phyloP scores from a whole-genome alignment of 768 basidiomycete genomes.

The Amanita phalloides region DNA sequence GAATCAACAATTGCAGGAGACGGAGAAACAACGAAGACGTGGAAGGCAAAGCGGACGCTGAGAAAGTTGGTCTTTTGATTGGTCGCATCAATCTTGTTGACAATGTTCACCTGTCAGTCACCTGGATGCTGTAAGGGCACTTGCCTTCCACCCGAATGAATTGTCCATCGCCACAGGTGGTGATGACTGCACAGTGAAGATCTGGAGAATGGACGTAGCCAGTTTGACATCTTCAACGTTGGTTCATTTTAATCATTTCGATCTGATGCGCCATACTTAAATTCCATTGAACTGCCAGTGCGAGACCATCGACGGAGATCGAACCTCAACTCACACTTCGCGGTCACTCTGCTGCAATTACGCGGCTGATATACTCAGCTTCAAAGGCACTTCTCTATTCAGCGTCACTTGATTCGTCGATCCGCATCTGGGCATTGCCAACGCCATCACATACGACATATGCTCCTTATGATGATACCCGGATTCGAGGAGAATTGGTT shows the following conservation, averaged over 20 bases:
- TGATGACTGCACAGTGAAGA: conserved; percentile 92
- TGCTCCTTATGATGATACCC: conserved; percentile 77
- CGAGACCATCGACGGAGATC: conserved; percentile 70
- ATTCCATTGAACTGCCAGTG: conserved; percentile 24
- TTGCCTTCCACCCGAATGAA: conserved; percentile 84
- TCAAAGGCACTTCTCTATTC: conserved; percentile 76
- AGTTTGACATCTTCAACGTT: conserved; percentile 69
- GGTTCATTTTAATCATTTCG: conserved; percentile 21
- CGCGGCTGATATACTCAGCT: conserved; percentile 72
- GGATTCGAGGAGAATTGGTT: conserved; percentile 68
- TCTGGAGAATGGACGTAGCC: conserved; percentile 84
- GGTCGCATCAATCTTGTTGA: conserved; percentile 8
- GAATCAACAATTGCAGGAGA: conserved; percentile 56
- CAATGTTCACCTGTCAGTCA: conserved; percentile 44
- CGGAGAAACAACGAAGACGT: conserved; percentile 61
- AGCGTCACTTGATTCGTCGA: conserved; percentile 87
- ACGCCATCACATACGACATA: conserved; percentile 75
- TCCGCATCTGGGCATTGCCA: conserved; percentile 86
- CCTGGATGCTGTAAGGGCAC: conserved; percentile 82
- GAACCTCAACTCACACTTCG: conserved; percentile 92
- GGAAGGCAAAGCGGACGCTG: conserved; percentile 81
- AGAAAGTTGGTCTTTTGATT: conserved; percentile 60
- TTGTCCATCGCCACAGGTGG: conserved; percentile 86
- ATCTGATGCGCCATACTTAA: conserved; percentile 7
- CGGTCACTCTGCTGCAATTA: conserved; percentile 88